Conservation (phyloP, 2,329 filamentous ascomycete genomes). For the Xylariaceae sp. region DNA sequence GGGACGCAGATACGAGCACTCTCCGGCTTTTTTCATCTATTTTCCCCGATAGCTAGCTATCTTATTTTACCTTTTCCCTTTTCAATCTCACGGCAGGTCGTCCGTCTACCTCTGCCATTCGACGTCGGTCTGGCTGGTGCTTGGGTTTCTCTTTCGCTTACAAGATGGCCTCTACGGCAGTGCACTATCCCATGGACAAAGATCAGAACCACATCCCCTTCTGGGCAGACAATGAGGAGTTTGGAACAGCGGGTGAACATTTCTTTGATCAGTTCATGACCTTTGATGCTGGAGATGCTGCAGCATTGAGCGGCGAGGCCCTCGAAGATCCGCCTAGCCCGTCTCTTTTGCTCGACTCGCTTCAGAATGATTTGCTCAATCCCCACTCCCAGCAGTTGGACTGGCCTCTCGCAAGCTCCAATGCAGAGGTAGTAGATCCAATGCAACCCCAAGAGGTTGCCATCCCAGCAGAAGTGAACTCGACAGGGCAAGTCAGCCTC, state of each 20-base stretch:
- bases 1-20: constrained; percentile 25
- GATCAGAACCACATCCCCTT: constrained; percentile 27
- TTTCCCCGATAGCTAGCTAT: constrained; percentile 16
- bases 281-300: constrained; percentile 30
- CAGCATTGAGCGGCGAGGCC: constrained; percentile 20
- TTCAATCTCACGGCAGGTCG: constrained; percentile 10
- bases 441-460: constrained; percentile 11
- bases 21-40: constrained; percentile 16
- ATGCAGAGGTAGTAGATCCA: constrained; percentile 16
- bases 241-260: constrained; percentile 26
- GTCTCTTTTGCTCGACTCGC: constrained; percentile 30
- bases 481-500: constrained; percentile 13
- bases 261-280: constrained; percentile 34
- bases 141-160: constrained; percentile 15
- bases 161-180: constrained; percentile 31
- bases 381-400: constrained; percentile 23
- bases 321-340: constrained; percentile 31
- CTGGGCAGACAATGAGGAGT: constrained; percentile 31
- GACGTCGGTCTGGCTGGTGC: constrained; percentile 15
- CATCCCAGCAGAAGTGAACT: constrained; percentile 9
- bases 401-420: constrained; percentile 15
- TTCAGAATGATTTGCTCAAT: constrained; percentile 21
- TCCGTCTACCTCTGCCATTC: constrained; percentile 12
- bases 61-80: constrained; percentile 15
- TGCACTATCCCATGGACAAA: constrained; percentile 31